Evolutionary conservation across 108 stramenopile species (phyloP).

Genomic region (Skeletonema costatum): DNA sequence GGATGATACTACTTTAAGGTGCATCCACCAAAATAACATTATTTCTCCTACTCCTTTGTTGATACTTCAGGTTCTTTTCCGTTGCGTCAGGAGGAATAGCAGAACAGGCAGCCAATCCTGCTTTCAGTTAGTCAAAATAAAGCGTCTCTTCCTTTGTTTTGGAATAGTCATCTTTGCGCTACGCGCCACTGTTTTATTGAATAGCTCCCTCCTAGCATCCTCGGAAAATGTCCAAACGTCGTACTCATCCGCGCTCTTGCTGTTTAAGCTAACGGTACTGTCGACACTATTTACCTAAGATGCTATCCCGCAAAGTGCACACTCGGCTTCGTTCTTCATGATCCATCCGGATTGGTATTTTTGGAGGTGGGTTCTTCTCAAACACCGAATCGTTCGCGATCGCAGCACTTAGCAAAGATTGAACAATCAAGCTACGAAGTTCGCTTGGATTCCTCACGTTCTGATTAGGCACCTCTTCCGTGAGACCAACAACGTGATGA

Average conservation of each 20-base stretch:
- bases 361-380: slow-evolving; percentile 34
- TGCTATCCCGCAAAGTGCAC: slow-evolving; percentile 1
- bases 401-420: slow-evolving; percentile 47
- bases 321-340: slow-evolving; percentile 27
- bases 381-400: slow-evolving; percentile 49
- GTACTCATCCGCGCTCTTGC: slow-evolving; percentile 23
- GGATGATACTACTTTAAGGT: neutral
- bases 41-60: neutral
- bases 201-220: slow-evolving; percentile 33
- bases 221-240: slow-evolving; percentile 48
- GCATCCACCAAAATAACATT: neutral
- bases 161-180: slow-evolving; percentile 27
- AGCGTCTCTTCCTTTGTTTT: slow-evolving; percentile 31
- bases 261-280: slow-evolving; percentile 23
- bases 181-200: slow-evolving; percentile 29
- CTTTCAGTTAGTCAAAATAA: slow-evolving; percentile 15
- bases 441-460: slow-evolving; percentile 45
- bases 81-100: neutral
- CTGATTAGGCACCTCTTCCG: slow-evolving; percentile 41
- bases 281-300: slow-evolving; percentile 25
- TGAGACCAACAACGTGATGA: slow-evolving; percentile 46
- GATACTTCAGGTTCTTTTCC: neutral
- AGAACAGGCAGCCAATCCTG: slow-evolving; percentile 7
- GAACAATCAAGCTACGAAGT: slow-evolving; percentile 43
- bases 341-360: slow-evolving; percentile 43